phyloP scores from a whole-genome alignment of 352 stramenopile species.

The Thraustochytrium striatum region DNA sequence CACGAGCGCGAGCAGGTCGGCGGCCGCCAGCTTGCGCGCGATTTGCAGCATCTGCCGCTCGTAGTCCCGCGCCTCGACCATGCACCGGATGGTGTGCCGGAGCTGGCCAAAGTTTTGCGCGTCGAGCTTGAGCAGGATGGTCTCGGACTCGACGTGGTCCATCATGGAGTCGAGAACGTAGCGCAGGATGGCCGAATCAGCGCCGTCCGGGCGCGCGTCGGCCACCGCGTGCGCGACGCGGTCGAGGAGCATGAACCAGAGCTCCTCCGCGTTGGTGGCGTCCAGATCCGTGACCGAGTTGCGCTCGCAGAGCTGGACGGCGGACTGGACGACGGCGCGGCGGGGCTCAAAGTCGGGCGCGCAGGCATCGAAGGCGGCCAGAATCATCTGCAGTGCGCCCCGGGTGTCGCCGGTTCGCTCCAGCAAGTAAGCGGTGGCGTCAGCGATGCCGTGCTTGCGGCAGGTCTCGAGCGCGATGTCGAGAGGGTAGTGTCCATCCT shows the following conservation, averaged over 20 bases:
- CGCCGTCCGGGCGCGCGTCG: not conserved
- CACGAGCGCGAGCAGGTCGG: slow-evolving; percentile 11
- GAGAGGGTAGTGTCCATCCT: slow-evolving; percentile 23
- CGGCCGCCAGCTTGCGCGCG: slow-evolving; percentile 1
- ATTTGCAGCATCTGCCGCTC: slow-evolving; percentile 13
- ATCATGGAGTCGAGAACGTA: slow-evolving; percentile 38
- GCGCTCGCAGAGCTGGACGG: slow-evolving; percentile 33
- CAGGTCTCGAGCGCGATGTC: slow-evolving; percentile 22
- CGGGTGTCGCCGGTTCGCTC: slow-evolving; percentile 26
- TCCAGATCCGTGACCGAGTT: slow-evolving; percentile 37
- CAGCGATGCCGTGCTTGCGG: not conserved
- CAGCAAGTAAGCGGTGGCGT: slow-evolving; percentile 22
- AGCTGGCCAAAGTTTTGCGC: slow-evolving; percentile 32
- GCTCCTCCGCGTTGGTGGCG: not conserved
- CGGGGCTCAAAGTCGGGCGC: not conserved
- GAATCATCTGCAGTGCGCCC: not conserved
- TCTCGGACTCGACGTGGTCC: slow-evolving; percentile 24
- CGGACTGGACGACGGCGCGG: not conserved
- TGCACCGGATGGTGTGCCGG: slow-evolving; percentile 43
- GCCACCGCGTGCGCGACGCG: not conserved
- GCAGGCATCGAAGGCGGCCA: not conserved
- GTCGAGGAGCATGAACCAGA: slow-evolving; percentile 37
- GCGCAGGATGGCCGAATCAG: not conserved
- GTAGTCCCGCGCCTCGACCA: slow-evolving; percentile 29
- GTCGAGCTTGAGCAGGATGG: slow-evolving; percentile 32